Evolutionary conservation across 495 filamentous ascomycete species (phyloP), one percentile per base, ranked within the genome.

Genomic region (Trichoderma gamsii): DNA sequence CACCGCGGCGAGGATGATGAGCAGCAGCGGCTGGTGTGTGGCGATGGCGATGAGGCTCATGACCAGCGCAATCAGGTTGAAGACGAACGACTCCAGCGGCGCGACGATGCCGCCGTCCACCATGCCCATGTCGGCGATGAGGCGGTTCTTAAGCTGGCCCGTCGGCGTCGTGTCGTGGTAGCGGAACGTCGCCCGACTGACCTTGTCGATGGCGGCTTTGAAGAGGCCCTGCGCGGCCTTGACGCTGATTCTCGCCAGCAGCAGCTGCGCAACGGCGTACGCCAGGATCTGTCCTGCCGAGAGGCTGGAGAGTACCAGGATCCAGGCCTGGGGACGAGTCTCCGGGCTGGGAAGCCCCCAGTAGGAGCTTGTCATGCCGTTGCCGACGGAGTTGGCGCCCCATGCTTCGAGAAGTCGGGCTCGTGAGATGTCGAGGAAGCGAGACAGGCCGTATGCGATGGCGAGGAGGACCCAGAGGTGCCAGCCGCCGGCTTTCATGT

Each of bases 91-190:
- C 68, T 88, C 84, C 69, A 94, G 87, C 69, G 90, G 86, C 25
- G 79, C 74, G 67, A 87, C 89, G 72, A 94, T 90, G 65, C 89
- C 87, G 0, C 91, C 91, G 75, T 96, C 92, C 11, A 94, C 79
- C 18, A 89, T 91, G 15, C 88, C 89, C 76, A 95, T 94, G 73
- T 96, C 92, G 3, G 89, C 90, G 0, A 90, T 94, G 67, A 96
- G 78, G 21, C 92, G 85, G 74, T 96, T 96, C 91, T 94, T 93
- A 71, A 96, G 79, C 27, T 91, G 84, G 0, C 92, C 91, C 23
- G 93, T 85, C 0, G 92, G 92, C 3, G 91, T 96, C 6, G 92
- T 85, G 75, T 96, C 92, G 79, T 92, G 93, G 76, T 91, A 96
- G 44, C 91, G 87, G 75, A 96, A 96, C 2, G 88, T 93, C 21